These are phyloP conservation scores for Claviceps capensis DNA, from an alignment of 2,329 filamentous ascomycete species.

Conservation along the genomic window DNA sequence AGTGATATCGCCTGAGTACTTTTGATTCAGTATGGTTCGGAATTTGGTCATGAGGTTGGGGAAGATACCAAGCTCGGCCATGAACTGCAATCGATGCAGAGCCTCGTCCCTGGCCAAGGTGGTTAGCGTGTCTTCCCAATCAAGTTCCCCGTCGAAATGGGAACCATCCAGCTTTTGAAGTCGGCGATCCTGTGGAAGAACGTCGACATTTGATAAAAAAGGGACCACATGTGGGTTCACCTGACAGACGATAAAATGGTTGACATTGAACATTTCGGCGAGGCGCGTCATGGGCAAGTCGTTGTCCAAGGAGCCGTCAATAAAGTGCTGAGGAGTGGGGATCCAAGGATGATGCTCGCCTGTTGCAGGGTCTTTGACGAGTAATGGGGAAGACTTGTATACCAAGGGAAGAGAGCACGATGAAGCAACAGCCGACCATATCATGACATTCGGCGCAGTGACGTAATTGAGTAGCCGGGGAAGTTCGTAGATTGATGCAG, in stretches of 20 bases:
- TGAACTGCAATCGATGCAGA: slow-evolving; percentile 64
- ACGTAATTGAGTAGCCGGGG: slow-evolving; percentile 83
- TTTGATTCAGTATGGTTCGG: slow-evolving; percentile 71
- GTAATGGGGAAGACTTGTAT: slow-evolving; percentile 64
- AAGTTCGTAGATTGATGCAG: slow-evolving; percentile 73
- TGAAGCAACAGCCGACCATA: slow-evolving; percentile 93
- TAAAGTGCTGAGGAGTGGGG: slow-evolving; percentile 71
- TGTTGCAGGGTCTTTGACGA: slow-evolving; percentile 74
- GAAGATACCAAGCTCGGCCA: slow-evolving; percentile 69
- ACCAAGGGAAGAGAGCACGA: slow-evolving; percentile 86
- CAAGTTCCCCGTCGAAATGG: slow-evolving; percentile 23
- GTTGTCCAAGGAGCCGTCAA: slow-evolving; percentile 90
- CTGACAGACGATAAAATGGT: slow-evolving; percentile 95
- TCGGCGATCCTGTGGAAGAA: slow-evolving; percentile 25
- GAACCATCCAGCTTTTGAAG: slow-evolving; percentile 12
- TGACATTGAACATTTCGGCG: slow-evolving; percentile 94
- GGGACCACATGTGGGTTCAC: slow-evolving; percentile 90
- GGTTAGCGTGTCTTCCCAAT: slow-evolving; percentile 55
- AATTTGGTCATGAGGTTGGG: slow-evolving; percentile 68
- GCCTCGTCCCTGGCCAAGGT: slow-evolving; percentile 67
- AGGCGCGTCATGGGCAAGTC: slow-evolving; percentile 84
- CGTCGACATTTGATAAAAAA: slow-evolving; percentile 66
- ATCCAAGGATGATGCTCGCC: slow-evolving; percentile 73
- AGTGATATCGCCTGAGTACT: slow-evolving; percentile 90
- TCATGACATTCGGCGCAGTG: slow-evolving; percentile 85